Conservation (phyloP, 352 stramenopile genomes). For the Phytophthora capsici region DNA sequence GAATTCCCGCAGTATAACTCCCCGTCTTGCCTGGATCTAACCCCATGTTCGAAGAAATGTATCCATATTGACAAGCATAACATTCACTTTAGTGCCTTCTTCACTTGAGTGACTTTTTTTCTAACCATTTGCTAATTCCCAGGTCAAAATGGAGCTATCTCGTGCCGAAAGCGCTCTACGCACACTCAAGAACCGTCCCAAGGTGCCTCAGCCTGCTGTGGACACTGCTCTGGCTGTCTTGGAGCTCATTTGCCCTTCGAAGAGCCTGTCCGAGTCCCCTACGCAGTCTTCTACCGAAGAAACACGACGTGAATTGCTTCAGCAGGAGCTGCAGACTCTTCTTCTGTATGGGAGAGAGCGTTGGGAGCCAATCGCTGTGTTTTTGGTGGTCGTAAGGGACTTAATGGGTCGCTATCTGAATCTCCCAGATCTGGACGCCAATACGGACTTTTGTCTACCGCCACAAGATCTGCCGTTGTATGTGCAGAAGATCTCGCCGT, state of each 20-base stretch:
- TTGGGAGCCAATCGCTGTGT: constrained; percentile 81
- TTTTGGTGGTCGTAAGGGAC: constrained; percentile 63
- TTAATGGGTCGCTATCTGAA: constrained; percentile 46
- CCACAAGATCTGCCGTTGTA: constrained; percentile 20
- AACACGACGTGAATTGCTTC: constrained; percentile 43
- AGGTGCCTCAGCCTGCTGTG: constrained; percentile 50
- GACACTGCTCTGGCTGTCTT: constrained; percentile 50
- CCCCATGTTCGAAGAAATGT: constrained; percentile 26
- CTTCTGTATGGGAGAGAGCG: constrained; percentile 62
- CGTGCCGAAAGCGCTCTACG: constrained; percentile 69
- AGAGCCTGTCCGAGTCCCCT: constrained; percentile 9
- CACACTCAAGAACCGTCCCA: constrained; percentile 78
- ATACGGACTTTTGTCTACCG: constrained; percentile 38
- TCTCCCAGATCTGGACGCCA: constrained; percentile 36
- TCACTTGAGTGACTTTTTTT: neutral
- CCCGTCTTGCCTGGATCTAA: constrained; percentile 45
- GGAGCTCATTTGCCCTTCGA: constrained; percentile 22
- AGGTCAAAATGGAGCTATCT: constrained; percentile 67
- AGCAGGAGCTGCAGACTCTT: constrained; percentile 61
- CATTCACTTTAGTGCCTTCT: neutral
- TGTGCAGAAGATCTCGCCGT: constrained; percentile 28
- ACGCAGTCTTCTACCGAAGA: constrained; percentile 14
- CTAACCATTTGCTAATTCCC: neutral
- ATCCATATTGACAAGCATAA: constrained; percentile 1
- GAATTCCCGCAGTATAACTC: constrained; percentile 55